Base-by-base conservation (phyloP, 208 protist species). In the Balamuthia mandrillaris region DNA sequence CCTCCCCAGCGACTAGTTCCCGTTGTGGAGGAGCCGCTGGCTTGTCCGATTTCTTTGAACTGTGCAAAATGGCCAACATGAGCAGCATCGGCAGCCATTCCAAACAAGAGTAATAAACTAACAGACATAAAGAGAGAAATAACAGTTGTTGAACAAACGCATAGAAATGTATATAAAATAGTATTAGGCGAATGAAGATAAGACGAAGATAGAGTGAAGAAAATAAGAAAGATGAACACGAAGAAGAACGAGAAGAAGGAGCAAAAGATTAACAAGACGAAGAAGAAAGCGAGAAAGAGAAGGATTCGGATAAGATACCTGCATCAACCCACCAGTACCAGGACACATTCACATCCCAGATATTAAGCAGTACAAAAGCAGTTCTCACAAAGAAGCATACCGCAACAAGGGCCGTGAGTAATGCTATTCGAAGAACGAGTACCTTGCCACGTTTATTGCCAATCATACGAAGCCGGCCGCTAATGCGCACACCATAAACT, bases 41-140 rank as follows among this genome's bases (percentile, higher is more conserved):
- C n/a, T n/a, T n/a, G n/a, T n/a, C n/a, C n/a, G n/a, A n/a, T n/a
- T n/a, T n/a, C n/a, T n/a, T n/a, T n/a, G n/a, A n/a, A n/a, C n/a
- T 75, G 65, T 75, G 65, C 24, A 75, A 21, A 31, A 75, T 75
- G 7, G 12, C 42, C 5, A 75, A 44, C 65, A 75, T 75, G 41
- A 75, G 41, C 39, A 75, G 16, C 33, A 75, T 24, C 65, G 65
- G 65, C n/a, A 75, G 35, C 65, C 65, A 75, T 44, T 75, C 65
- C 39, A 75, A 31, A 21, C 41, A n/a, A 3, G 65, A 54, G 42
- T 54, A 75, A 24, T 75, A 75, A 16, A 29, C 65, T 75, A 39
- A n/a, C n/a, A n/a, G n/a, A n/a, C n/a, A n/a, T n/a, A n/a, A n/a
- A n/a, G n/a, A n/a, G n/a, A n/a, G n/a, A n/a, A n/a, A n/a, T n/a